These are phyloP conservation scores for Neurospora sp. DNA, from an alignment of 495 filamentous ascomycete species.

Conservation along the genomic window DNA sequence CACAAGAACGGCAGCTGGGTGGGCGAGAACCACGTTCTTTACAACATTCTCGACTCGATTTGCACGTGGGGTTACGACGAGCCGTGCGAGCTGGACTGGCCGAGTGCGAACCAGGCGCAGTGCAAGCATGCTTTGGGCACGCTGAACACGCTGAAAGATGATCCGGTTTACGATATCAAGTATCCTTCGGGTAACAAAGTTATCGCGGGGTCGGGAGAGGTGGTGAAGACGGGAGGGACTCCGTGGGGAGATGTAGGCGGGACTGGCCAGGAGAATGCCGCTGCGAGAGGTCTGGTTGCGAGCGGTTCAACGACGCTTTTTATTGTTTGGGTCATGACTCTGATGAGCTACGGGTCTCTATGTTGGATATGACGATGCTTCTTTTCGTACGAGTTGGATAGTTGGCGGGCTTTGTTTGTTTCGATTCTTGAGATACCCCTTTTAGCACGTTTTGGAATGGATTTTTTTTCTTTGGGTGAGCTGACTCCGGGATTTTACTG, in stretches of 20 bases:
- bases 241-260: neutral
- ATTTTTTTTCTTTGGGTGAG: neutral
- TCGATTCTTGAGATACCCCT: neutral
- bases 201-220: constrained; percentile 24
- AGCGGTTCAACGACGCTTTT: neutral
- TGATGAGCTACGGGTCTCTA: neutral
- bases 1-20: constrained; percentile 29
- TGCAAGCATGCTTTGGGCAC: constrained; percentile 30
- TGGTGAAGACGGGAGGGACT: constrained; percentile 13
- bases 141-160: constrained; percentile 19
- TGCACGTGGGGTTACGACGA: constrained; percentile 37
- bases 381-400: neutral
- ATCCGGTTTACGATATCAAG: constrained; percentile 37
- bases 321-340: neutral
- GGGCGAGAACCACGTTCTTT: constrained; percentile 31
- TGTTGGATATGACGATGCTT: neutral
- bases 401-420: neutral
- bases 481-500: neutral
- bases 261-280: neutral
- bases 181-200: constrained; percentile 33
- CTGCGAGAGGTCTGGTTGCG: neutral
- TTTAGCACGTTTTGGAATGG: neutral
- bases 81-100: constrained; percentile 34
- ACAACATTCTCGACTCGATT: constrained; percentile 34
- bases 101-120: constrained; percentile 31